Percentiles rank a stretch among this genome's conserved stretches.
Conservation (phyloP, 179 eudicot genomes). For the Dionaea muscipula region DNA sequence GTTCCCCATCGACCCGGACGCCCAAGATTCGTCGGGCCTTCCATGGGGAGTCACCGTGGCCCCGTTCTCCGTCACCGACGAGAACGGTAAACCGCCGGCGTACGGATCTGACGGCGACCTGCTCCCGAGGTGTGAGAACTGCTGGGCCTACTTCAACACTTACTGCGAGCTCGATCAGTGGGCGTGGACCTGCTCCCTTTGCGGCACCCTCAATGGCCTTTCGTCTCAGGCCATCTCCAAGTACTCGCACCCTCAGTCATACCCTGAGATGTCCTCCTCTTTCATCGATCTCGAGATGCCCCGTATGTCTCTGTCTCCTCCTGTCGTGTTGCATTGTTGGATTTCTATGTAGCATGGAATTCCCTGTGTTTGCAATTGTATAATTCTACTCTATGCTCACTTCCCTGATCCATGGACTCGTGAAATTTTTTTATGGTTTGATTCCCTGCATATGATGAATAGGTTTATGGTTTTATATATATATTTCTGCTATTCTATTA, state of each 20-base stretch:
- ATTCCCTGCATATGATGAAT: no score
- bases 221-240: constrained; percentile 37
- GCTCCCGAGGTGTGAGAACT: constrained; percentile 86
- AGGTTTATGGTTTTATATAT: no score
- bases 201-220: constrained; percentile 84
- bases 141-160: constrained; percentile 93
- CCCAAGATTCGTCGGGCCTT: constrained; percentile 58
- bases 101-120: constrained; percentile 65
- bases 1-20: constrained; percentile 56
- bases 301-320: constrained; percentile 20
- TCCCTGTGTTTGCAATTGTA: no score
- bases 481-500: no score
- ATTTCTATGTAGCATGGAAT: no score
- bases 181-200: constrained; percentile 80
- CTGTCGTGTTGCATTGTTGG: neutral
- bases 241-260: constrained; percentile 51
- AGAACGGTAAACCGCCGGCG: constrained; percentile 60
- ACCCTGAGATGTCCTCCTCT: constrained; percentile 66
- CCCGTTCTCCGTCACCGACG: constrained; percentile 62
- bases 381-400: no score
- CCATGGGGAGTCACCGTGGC: constrained; percentile 85
- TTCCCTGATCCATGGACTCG: no score
- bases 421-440: no score
- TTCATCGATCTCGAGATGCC: constrained; percentile 83
- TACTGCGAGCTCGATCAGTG: constrained; percentile 87